These are phyloP conservation scores for Raphanus raphanistrum DNA, from an alignment of 345 rosid genomes.

Conservation along the genomic window DNA sequence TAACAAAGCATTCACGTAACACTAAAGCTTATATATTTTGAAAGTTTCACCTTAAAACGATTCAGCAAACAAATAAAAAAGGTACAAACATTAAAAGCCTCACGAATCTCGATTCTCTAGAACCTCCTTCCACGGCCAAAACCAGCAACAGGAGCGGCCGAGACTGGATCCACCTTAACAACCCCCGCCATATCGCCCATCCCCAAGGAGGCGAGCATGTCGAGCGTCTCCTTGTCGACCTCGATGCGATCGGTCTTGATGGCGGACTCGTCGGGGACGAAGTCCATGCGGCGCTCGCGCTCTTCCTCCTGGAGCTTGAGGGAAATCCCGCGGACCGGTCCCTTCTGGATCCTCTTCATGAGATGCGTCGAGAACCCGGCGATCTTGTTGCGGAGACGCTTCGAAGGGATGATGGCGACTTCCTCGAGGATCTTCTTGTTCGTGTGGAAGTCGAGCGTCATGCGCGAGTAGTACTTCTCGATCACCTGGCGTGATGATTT, in stretches of 20 bases:
- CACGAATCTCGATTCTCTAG: constrained; percentile 4
- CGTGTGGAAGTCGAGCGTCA: constrained; percentile 70
- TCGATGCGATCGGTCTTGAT: constrained; percentile 56
- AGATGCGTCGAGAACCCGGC: constrained; percentile 72
- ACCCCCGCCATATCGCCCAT: constrained; percentile 52
- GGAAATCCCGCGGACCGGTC: constrained; percentile 72
- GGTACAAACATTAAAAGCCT: background rate
- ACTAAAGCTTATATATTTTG: background rate
- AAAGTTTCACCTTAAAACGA: background rate
- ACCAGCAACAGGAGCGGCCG: constrained; percentile 16
- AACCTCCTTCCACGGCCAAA: constrained; percentile 45
- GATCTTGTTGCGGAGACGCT: constrained; percentile 71
- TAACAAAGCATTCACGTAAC: background rate
- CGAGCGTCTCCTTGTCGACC: constrained; percentile 67
- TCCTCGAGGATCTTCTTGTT: constrained; percentile 69
- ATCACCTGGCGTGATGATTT: constrained; percentile 68
- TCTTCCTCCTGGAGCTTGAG: constrained; percentile 73
- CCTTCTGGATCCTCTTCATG: constrained; percentile 71
- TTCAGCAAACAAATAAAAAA: background rate
- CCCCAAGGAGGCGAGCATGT: constrained; percentile 66
- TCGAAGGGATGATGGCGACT: constrained; percentile 67
- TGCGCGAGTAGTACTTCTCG: constrained; percentile 65
- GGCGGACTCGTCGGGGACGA: constrained; percentile 69
- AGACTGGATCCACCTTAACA: constrained; percentile 45
- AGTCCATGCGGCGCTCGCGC: constrained; percentile 78